Base-by-base conservation (phyloP, 805 yeast species). In the Lipomyces yamanashiensis region DNA sequence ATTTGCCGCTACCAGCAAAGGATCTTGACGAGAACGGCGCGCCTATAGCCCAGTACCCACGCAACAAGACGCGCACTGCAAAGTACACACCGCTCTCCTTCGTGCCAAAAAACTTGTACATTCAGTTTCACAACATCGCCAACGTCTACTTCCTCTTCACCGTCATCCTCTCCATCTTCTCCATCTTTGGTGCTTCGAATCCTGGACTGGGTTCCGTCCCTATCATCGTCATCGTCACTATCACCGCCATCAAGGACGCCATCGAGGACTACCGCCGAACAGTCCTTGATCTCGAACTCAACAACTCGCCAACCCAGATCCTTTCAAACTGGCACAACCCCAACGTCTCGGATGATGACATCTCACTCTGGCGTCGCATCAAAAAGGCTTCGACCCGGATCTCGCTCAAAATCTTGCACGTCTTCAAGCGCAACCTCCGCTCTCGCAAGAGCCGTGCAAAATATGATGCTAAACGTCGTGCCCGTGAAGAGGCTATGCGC, bases 41-140 rank as follows among this genome's bases (percentile, higher is more conserved):
- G 43, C 89, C 93, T 1, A 73, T 71, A 19, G 79, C 81, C 0
- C 74, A 76, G n/a, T 93, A 89, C 73, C 86, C 96, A 10, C 83
- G 97, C 71, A 93, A 93, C 79, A 92, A 95, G 75, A 90, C 95
- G 70, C 85, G 98, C 79, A 92, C 98, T 0, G 91, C 99, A 1
- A 93, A 91, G 78, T 93, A 93, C 76, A 93, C 98, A 1, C 97
- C 98, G 6, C 74, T 95, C 52, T 80, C 91, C 8, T 93, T 93
- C 73, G 68, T 95, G 37, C 98, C 98, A 2, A 92, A 92, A 75
- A 92, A 93, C 76, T 75, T 93, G 54, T 75, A 78, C 52, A 82
- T 84, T 67, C 98, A 95, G 78, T 92, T 92, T 76, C 85, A 84
- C 70, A 93, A 92, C 75, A 84, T 92, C 67, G 99, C 99, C 50